Base-by-base conservation (phyloP, 441 rosid species). In the Pelargonium australe region DNA sequence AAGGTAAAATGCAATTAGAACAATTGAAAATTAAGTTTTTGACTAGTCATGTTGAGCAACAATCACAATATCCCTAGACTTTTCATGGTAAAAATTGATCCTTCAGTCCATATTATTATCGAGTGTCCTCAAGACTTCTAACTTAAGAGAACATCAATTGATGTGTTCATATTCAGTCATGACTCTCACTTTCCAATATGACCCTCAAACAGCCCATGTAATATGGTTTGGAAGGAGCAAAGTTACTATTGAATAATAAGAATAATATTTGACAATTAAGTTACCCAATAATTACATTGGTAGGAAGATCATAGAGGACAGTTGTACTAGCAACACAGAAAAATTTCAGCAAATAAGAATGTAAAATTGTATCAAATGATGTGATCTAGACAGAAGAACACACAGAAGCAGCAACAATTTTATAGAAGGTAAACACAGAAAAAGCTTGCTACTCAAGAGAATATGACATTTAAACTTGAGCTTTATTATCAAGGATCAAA, bases 361-460 rank as follows among this genome's bases (percentile, higher is more conserved):
- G 7, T 25, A 13, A 11, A 62, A 17, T 31, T 17, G 31, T 16
- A 28, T 62, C 65, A 5, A 40, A 62, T 34, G 40, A 34, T 28
- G 43, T 13, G 19, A n/a, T 13, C 19, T 31, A 63, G 3, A 55
- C 23, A 16, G 55, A 47, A 2, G 47, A 47, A 16, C 25, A 51
- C 17, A 51, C 14, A n/a, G 34, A 63, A 31, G 43, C 28, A 63
- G 65, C 66, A 63, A 34, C 37, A 63, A 63, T 17, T 63, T n/a
- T 31, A 31, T 14, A 63, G 66, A 63, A n/a, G 7, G 12, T n/a
- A 43, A 45, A 45, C 13, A 45, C 51, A 11, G 13, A 45, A 45
- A 44, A 12, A 7, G 13, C 51, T 45, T 10, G 13, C 51, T 5
- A 45, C 3, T n/a, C 51, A 45, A 45, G 51, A 45, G 51, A 45